phyloP scores from a whole-genome alignment of 2,329 filamentous ascomycete genomes.

The Rutstroemia sp. region DNA sequence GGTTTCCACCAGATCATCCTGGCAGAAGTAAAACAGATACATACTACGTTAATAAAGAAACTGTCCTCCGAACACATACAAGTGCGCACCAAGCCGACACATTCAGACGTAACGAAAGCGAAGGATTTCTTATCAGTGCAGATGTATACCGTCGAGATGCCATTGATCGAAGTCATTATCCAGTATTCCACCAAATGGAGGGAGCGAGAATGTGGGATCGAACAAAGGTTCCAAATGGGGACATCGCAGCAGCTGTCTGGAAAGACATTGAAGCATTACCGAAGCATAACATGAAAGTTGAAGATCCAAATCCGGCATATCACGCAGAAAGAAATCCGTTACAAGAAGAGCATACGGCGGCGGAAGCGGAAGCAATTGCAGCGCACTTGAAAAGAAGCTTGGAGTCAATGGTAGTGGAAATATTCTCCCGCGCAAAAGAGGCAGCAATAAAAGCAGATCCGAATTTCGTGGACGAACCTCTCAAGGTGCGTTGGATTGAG shows the following conservation, averaged over 20 bases:
- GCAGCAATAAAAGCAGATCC: slow-evolving; percentile 49
- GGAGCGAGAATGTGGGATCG: slow-evolving; percentile 86
- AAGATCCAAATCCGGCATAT: slow-evolving; percentile 74
- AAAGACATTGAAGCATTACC: slow-evolving; percentile 66
- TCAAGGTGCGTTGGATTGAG: slow-evolving; percentile 89
- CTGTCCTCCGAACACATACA: slow-evolving; percentile 86
- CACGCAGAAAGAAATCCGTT: slow-evolving; percentile 77
- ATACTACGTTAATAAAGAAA: slow-evolving; percentile 84
- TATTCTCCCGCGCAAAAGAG: slow-evolving; percentile 71
- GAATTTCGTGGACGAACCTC: slow-evolving; percentile 54
- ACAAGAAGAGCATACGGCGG: slow-evolving; percentile 63
- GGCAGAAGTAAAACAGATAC: slow-evolving; percentile 85
- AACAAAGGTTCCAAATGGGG: slow-evolving; percentile 44
- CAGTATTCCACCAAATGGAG: slow-evolving; percentile 98
- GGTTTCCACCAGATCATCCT: slow-evolving; percentile 81
- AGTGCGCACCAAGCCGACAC: slow-evolving; percentile 85
- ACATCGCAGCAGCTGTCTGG: slow-evolving; percentile 59
- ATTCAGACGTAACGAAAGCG: slow-evolving; percentile 63
- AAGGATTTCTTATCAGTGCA: slow-evolving; percentile 83
- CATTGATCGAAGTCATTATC: slow-evolving; percentile 91
- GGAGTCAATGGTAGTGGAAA: slow-evolving; percentile 81
- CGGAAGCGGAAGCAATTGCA: slow-evolving; percentile 75
- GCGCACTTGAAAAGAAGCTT: slow-evolving; percentile 83
- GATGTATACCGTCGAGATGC: slow-evolving; percentile 96
- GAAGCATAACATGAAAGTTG: slow-evolving; percentile 65